These are phyloP conservation scores for Conringia planisiliqua DNA, from an alignment of 345 rosid species.

Conservation along the genomic window DNA sequence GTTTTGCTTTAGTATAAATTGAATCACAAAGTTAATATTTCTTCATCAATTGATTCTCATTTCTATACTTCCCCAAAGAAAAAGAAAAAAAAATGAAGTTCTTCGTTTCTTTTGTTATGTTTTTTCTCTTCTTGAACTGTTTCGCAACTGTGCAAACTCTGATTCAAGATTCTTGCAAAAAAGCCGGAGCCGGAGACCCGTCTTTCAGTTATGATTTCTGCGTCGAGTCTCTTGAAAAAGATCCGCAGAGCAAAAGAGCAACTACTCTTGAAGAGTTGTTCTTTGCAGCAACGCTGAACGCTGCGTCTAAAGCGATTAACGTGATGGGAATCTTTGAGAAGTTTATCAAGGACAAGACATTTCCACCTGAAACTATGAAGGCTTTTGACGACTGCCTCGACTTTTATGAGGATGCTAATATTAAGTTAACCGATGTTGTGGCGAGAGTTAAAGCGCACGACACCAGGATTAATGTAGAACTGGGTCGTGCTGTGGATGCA, in stretches of 20 bases:
- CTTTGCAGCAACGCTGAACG: constrained; percentile 12
- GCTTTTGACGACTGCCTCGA: constrained; percentile 37
- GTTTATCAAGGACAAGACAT: constrained; percentile 1
- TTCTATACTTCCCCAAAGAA: not conserved
- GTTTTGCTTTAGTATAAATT: not conserved
- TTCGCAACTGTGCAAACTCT: constrained; percentile 6
- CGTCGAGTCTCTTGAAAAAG: constrained; percentile 24
- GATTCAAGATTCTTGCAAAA: constrained; percentile 26
- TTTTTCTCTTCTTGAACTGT: not conserved
- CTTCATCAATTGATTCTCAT: not conserved
- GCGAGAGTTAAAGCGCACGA: not conserved
- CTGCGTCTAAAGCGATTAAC: constrained; percentile 26
- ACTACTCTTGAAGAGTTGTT: constrained; percentile 20
- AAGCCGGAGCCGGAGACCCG: constrained; percentile 35
- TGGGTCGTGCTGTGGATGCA: not conserved
- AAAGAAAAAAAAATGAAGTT: not conserved
- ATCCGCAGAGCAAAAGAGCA: constrained; percentile 33
- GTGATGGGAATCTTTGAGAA: constrained; percentile 8
- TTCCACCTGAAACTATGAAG: not conserved
- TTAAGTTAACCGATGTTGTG: not conserved
- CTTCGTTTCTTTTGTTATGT: not conserved
- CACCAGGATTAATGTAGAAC: no score
- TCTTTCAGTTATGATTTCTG: constrained; percentile 31
- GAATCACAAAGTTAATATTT: not conserved
- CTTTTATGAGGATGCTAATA: constrained; percentile 30